Evolutionary conservation across 306 rosid species (phyloP).

Genomic region (Luffa aegyptiaca): DNA sequence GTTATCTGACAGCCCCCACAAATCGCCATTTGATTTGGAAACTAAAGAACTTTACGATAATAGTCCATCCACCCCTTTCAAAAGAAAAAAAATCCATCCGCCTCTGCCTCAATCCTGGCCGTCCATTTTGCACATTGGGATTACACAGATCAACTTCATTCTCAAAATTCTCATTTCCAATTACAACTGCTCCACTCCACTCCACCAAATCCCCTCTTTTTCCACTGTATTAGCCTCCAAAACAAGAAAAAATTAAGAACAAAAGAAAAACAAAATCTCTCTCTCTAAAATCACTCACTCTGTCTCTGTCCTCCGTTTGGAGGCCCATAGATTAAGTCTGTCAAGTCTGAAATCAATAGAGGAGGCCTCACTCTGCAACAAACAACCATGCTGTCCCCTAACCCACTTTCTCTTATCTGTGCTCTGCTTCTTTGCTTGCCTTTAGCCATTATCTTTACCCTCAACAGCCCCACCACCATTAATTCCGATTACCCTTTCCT

Average conservation of each 20-base stretch:
- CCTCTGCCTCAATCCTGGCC: not conserved
- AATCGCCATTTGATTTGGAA: not conserved
- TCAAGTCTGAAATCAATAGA: not conserved
- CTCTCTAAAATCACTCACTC: too few species aligned
- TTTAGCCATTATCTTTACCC: slow-evolving; percentile 46
- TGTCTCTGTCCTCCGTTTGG: too few species aligned
- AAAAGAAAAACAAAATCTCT: too few species aligned
- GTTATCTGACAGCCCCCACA: too few species aligned
- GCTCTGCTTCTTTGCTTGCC: slow-evolving; percentile 49
- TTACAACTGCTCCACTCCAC: not conserved
- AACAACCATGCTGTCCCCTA: slow-evolving; percentile 37
- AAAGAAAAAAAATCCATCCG: too few species aligned
- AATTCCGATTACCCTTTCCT: not conserved
- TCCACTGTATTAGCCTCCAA: not conserved
- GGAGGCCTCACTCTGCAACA: not conserved
- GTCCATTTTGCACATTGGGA: not conserved
- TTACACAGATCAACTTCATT: not conserved
- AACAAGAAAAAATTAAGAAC: too few species aligned
- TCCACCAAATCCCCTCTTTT: not conserved
- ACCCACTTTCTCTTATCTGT: slow-evolving; percentile 38
- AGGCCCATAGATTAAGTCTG: not conserved
- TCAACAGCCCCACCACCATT: slow-evolving; percentile 19
- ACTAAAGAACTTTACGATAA: too few species aligned
- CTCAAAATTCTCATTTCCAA: not conserved
- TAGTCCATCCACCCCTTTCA: too few species aligned